These are phyloP conservation scores for Haplographium delicatum DNA, from an alignment of 495 filamentous ascomycete genomes.

Conservation along the genomic window DNA sequence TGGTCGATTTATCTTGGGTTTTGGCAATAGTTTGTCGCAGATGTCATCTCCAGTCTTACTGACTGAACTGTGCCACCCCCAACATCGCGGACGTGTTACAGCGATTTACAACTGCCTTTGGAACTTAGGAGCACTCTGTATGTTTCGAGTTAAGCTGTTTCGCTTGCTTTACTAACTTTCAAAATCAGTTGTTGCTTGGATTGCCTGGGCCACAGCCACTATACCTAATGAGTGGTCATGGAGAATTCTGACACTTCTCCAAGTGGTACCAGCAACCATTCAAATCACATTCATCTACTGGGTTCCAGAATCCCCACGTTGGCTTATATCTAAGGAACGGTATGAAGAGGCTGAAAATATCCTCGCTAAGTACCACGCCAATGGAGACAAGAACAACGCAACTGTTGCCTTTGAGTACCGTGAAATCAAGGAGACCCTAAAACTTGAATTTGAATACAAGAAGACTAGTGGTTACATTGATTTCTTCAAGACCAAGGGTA, in stretches of 20 bases:
- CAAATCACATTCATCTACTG: constrained; percentile 23
- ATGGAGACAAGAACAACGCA: constrained; percentile 32
- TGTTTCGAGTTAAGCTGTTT: too few species aligned
- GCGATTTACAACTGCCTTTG: constrained; percentile 28
- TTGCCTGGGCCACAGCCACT: constrained; percentile 21
- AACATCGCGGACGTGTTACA: constrained; percentile 29
- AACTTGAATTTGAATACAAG: constrained; percentile 42
- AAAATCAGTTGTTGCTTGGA: constrained; percentile 22
- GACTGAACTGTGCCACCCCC: constrained; percentile 32
- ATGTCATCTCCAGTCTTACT: constrained; percentile 31
- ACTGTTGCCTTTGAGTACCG: constrained; percentile 35
- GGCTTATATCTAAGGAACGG: constrained; percentile 47
- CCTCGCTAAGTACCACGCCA: constrained; percentile 38
- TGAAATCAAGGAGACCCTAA: constrained; percentile 42
- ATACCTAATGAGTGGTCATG: constrained; percentile 26
- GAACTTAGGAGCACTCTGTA: constrained; percentile 27
- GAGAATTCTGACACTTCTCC: constrained; percentile 22
- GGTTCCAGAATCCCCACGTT: constrained; percentile 53
- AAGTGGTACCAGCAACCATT: constrained; percentile 22
- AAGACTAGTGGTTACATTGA: constrained; percentile 41
- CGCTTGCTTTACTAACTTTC: too few species aligned
- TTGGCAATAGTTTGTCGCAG: constrained; percentile 25
- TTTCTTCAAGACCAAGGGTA: constrained; percentile 43
- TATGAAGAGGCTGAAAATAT: constrained; percentile 44
- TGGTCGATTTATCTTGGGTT: constrained; percentile 24